Evolutionary conservation across 768 basidiomycete genomes (phyloP), one percentile per base, ranked within the genome.

Genomic region (Suillus subluteus): DNA sequence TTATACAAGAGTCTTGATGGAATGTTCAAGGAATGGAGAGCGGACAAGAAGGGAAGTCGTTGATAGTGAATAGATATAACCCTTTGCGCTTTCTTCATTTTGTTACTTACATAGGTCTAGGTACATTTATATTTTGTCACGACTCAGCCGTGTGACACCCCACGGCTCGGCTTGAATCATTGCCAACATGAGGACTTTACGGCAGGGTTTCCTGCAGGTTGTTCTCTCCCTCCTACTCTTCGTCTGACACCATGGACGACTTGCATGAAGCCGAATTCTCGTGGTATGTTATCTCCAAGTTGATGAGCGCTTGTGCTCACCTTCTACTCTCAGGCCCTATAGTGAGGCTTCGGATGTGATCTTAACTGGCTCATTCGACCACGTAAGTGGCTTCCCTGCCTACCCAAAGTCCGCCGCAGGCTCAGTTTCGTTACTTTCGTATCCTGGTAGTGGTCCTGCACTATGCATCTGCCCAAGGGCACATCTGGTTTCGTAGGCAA

Each of bases 1-100:
- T 85, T 96, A 67, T 92, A 94, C 80, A 94, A 94, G 80, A 94
- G 92, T 73, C 77, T 98, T 76, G 98, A 99, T 79, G 92, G 93
- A 38, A 92, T 98, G 72, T 98, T 96, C 81, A 94, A 93, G 75
- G 95, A 97, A 75, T 94, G 92, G 92, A 83, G 88, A 73, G 88
- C 88, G 63, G 91, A 92, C 71, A 94, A 92, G 82, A 94, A 92
- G 78, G 88, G 89, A 55, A 79, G 89, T 50, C 85, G 80, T 76
- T 78, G 65, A 74, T 40, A 30, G 52, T 52, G 52, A 52, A 26
- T 35, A 41, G 59, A 35, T 72, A 32, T 43, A 38, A 26, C 52
- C 30, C 21, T 62, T 44, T 63, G 67, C 6, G 23, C 23, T 12
- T 16, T 59, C 23, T 41, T 59, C 5, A 40, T 40, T 59, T 59